phyloP scores from a whole-genome alignment of 225 moss, liverwort and hornwort genomes.

The Marchantia polymorpha region DNA sequence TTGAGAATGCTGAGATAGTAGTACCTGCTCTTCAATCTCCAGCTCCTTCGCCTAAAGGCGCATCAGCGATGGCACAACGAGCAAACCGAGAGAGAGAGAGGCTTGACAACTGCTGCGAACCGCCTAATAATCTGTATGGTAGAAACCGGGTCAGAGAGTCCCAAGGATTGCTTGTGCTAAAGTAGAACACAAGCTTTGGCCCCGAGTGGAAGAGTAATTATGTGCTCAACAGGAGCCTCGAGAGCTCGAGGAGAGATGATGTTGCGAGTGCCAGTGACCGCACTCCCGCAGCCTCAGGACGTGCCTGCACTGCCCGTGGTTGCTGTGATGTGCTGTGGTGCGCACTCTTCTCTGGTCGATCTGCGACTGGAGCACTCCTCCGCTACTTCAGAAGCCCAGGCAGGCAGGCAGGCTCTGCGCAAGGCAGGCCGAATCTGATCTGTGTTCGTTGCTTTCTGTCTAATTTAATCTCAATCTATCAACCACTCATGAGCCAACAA shows the following conservation, averaged over 20 bases:
- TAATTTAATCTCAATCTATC: not conserved
- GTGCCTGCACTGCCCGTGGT: not conserved
- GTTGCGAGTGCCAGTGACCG: not conserved
- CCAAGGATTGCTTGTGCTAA: not conserved
- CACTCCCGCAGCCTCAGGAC: not conserved
- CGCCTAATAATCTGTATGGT: not conserved
- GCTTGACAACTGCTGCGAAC: not conserved
- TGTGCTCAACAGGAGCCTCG: not conserved
- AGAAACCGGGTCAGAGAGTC: conserved; percentile 2
- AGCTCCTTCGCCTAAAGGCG: conserved; percentile 14
- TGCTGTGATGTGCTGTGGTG: not conserved
- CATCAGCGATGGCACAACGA: not conserved
- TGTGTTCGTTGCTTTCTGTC: not conserved
- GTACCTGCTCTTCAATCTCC: conserved; percentile 19
- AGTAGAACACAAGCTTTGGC: conserved; percentile 4
- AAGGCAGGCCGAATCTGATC: not conserved
- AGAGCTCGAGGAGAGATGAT: not conserved
- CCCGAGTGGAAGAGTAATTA: not conserved
- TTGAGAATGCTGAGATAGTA: not conserved
- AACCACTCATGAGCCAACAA: not conserved
- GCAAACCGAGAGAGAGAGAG: conserved; percentile 12
- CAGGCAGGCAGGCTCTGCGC: not conserved
- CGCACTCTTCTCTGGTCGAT: not conserved
- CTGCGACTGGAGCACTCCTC: not conserved
- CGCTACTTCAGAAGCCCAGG: not conserved